phyloP scores from a whole-genome alignment of 2,329 filamentous ascomycete genomes.

The Sclerotinia subarctica region DNA sequence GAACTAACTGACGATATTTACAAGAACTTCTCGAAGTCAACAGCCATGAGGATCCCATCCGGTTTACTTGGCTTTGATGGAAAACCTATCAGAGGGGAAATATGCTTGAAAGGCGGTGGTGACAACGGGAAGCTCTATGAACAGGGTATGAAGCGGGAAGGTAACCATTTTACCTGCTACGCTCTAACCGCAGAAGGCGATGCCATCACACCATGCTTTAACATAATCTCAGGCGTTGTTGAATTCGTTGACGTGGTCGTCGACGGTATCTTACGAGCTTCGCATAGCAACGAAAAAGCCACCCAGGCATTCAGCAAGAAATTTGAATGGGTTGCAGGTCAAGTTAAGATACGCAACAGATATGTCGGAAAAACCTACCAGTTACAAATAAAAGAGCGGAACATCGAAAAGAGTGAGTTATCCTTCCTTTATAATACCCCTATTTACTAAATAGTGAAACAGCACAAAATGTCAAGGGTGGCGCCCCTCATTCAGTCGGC shows the following conservation, averaged over 20 bases:
- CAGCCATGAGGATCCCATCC: constrained; percentile 14
- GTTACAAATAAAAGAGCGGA: constrained; percentile 24
- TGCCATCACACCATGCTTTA: constrained; percentile 19
- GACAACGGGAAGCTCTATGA: constrained; percentile 18
- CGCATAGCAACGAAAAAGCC: constrained; percentile 9
- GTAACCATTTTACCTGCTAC: constrained; percentile 25
- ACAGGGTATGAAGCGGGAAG: constrained; percentile 13
- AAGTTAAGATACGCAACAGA: not conserved
- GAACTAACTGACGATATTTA: too few relatives aligned
- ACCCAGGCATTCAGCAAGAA: not conserved
- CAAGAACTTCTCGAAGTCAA: not conserved
- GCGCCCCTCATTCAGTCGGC: constrained; percentile 15
- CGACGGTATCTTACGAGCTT: constrained; percentile 34
- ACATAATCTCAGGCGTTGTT: constrained; percentile 14
- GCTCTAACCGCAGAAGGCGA: constrained; percentile 26
- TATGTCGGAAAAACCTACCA: constrained; percentile 2
- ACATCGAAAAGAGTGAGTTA: constrained; percentile 20
- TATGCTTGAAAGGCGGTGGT: not conserved
- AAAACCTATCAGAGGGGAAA: constrained; percentile 14
- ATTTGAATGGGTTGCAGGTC: constrained; percentile 1
- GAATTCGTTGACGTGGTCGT: constrained; percentile 32
- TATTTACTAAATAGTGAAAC: not conserved
- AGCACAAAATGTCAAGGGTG: constrained; percentile 10
- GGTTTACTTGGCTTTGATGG: constrained; percentile 11
- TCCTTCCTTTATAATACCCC: not conserved